phyloP scores from a whole-genome alignment of 2,329 filamentous ascomycete species.

The Beauveria sp. region DNA sequence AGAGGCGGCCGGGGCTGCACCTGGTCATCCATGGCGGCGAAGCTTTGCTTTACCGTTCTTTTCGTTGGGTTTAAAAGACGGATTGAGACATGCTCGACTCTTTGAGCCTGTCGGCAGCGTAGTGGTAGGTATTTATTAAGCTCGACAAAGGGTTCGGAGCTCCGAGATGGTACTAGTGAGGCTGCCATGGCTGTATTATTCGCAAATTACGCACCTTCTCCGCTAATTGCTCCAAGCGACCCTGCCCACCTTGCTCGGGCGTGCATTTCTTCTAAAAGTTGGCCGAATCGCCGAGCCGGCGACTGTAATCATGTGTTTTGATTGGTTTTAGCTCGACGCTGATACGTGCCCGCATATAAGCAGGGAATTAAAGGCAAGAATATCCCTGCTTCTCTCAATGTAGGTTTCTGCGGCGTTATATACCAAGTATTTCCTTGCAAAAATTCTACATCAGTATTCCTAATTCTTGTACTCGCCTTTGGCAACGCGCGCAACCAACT shows the following conservation, averaged over 20 bases:
- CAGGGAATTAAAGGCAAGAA: background rate
- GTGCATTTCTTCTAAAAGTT: background rate
- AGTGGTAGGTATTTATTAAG: background rate
- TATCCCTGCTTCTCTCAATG: no score
- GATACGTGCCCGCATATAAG: background rate
- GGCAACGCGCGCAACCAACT: slow-evolving; percentile 33
- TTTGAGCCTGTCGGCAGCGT: background rate
- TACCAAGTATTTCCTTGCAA: no score
- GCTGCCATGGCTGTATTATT: background rate
- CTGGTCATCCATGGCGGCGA: background rate
- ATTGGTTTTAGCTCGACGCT: background rate
- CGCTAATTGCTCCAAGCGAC: background rate
- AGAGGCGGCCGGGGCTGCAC: background rate
- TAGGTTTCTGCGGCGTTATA: no score
- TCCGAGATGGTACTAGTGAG: slow-evolving; percentile 1
- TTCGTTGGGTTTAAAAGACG: background rate
- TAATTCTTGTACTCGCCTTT: slow-evolving; percentile 25
- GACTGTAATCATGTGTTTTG: background rate
- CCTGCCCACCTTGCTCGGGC: background rate
- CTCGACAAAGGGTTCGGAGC: background rate
- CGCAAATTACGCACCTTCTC: slow-evolving; percentile 7
- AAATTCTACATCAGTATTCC: no score
- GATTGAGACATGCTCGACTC: background rate
- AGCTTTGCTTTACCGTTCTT: no score
- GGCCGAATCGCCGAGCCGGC: slow-evolving; percentile 4